Base-by-base conservation (phyloP, 139 green algal species). In the Microglena sp. region DNA sequence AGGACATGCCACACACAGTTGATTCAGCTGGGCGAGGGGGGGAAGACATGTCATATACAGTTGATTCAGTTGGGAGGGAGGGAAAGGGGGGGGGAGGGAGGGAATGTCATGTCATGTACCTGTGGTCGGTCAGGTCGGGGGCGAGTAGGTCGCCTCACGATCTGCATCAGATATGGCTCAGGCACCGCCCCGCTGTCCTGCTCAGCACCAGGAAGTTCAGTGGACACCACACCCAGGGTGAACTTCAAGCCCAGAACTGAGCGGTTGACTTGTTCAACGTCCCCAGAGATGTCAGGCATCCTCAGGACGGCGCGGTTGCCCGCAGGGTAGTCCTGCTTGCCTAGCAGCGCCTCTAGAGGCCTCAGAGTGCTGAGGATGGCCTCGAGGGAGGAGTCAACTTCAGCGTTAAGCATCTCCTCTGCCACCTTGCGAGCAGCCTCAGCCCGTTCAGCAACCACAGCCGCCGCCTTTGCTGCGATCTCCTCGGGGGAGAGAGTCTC, bases 161-260 rank as follows among this genome's bases (percentile, higher is more conserved):
- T 44, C 60, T 77, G 64, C 71, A 77, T 77, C 29, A 62, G 36
- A 68, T 83, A 90, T 1, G 71, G 63, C 34, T 74, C 61, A 24
- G 84, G 80, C 31, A 90, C 58, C n/a, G 81, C 68, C 29, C 69
- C 26, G 18, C 33, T 35, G 66, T 90, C 83, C 27, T 36, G 43
- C 2, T 60, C 33, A 5, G 78, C 66, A 4, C 3, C 26, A 5
- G 80, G 80, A 64, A 87, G 35, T 2, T 62, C 18, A 1, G 62
- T 72, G n/a, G n/a, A 44, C 4, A 84, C 60, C 62, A 45, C 33
- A 24, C 78, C 82, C 32, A 77, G 32, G 21, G 58, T 62, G 54
- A 81, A 90, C 0, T 15, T 60, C 27, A 88, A 62, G 43, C 84
- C 84, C 22, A 73, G 69, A 21, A 76, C 72, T 7, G 34, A 66